Base-by-base conservation (phyloP, 2,329 filamentous ascomycete species). In the Rasamsonia emersonii region DNA sequence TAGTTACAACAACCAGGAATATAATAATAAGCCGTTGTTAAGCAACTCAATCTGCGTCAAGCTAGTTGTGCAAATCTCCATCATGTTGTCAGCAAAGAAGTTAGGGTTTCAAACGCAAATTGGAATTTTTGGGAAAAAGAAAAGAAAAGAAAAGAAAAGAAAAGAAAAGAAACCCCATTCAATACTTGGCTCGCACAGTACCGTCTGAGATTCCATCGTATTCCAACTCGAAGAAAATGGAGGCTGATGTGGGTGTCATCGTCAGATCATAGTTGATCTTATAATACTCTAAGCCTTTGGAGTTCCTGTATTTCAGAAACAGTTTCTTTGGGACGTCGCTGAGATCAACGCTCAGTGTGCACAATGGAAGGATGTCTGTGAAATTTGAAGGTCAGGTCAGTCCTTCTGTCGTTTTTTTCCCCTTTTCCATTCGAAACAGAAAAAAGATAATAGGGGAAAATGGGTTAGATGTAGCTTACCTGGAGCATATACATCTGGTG, bases 201-300 rank as follows among this genome's bases (percentile, higher is more conserved):
- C 49, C 47, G 14, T 50, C 51, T 1, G 41, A 41, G 3, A 44
- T 37, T 1, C 42, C 43, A 11, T 53, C 47, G 15, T 53, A 49
- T 14, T 51, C 35, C 8, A 48, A 28, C 1, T 51, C 36, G 15
- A 51, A 48, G 2, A 47, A 9, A 16, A 53, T 20, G 1, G 42
- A 47, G 2, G 45, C 45, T 2, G 48, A 53, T 2, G 30, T 35
- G 2, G 47, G 42, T 0, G 41, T 49, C 10, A 53, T 25, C 14
- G 35, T 32, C 10, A 53, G 14, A 0, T 40, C 5, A 9, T 8
- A 44, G 1, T 1, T 0, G 5, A 54, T 17, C 0, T 18, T 4
- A 23, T 40, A 50, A 9, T 43, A 53, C 4, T 36, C 8, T 0
- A 26, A 2, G 0, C 49, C 44, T 2, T 27, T 23, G 2, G 43